Percentiles rank a stretch among this genome's conserved stretches.
Evolutionary conservation across 169 alveolate species (phyloP).

Genomic region (Plasmodium sp.): DNA sequence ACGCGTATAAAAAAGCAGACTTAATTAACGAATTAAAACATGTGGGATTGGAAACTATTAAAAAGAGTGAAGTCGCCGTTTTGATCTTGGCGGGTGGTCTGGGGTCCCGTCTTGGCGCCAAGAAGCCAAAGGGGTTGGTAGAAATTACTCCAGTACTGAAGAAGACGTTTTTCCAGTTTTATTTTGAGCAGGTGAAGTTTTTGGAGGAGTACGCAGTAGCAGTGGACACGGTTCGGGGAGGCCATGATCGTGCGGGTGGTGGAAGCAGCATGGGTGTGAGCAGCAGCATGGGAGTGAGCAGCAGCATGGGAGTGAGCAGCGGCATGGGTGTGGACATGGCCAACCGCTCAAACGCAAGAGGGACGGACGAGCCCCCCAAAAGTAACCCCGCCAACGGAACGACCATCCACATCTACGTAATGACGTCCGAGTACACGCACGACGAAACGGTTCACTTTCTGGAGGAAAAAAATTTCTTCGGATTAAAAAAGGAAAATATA

Average conservation of each 20-base stretch:
- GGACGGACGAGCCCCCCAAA: not conserved
- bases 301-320: too few species aligned
- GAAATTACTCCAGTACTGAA: conserved; percentile 77
- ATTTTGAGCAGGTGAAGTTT: conserved; percentile 75
- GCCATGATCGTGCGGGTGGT: not conserved
- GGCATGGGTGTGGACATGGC: not conserved
- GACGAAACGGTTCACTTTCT: conserved; percentile 73
- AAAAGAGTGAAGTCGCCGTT: conserved; percentile 75
- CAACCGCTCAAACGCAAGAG: not conserved
- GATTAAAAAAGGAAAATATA: conserved; percentile 73
- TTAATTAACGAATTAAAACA: conserved; percentile 31
- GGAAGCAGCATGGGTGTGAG: not conserved
- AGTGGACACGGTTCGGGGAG: not conserved
- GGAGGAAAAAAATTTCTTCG: conserved; percentile 70
- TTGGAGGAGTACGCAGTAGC: conserved; percentile 37
- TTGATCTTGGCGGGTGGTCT: conserved; percentile 84
- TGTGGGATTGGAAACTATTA: conserved; percentile 51
- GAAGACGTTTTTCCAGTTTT: conserved; percentile 81
- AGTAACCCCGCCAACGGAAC: not conserved
- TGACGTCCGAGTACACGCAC: conserved; percentile 80
- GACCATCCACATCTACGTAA: conserved; percentile 73
- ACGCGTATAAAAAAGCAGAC: conserved; percentile 30
- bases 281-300: too few species aligned
- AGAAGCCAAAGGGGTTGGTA: conserved; percentile 76
- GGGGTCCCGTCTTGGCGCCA: conserved; percentile 77